A percentile compares a stretch with the other conserved stretches of the same genome.
Evolutionary conservation across 2,329 filamentous ascomycete genomes (phyloP).

Genomic region (Dactylonectria macrodidyma): DNA sequence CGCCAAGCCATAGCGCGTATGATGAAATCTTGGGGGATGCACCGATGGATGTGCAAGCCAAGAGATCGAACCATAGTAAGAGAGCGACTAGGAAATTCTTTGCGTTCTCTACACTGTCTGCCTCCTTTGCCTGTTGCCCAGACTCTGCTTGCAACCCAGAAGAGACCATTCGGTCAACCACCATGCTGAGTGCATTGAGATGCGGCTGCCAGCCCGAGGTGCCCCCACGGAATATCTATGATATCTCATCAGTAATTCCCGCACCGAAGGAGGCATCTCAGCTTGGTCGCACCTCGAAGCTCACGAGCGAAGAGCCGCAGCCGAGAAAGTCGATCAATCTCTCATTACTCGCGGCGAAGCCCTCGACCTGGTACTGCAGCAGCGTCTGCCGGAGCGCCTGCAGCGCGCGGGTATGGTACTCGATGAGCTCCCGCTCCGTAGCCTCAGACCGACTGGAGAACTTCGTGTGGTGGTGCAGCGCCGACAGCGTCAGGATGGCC

Average conservation of each 20-base stretch:
- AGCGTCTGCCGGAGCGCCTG: constrained; percentile 36
- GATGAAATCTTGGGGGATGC: constrained; percentile 23
- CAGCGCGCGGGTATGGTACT: constrained; percentile 42
- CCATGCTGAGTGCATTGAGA: constrained; percentile 34
- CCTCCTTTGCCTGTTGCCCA: neutral
- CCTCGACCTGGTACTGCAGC: constrained; percentile 4
- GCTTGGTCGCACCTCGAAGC: constrained; percentile 24
- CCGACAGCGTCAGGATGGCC: constrained; percentile 43
- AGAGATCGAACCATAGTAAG: constrained; percentile 42
- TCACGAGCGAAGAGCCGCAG: constrained; percentile 38
- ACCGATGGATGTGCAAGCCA: constrained; percentile 32
- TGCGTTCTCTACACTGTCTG: constrained; percentile 32
- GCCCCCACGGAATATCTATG: constrained; percentile 39
- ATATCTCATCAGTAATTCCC: neutral
- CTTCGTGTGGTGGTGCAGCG: constrained; percentile 39
- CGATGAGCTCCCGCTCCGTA: constrained; percentile 35
- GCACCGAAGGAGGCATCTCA: neutral
- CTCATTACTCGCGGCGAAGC: constrained; percentile 25
- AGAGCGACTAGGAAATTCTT: constrained; percentile 37
- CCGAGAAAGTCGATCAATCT: constrained; percentile 40
- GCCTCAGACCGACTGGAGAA: constrained; percentile 25
- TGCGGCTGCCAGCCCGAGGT: constrained; percentile 40
- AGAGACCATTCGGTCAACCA: constrained; percentile 27
- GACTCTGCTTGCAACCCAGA: neutral
- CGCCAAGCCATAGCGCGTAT: constrained; percentile 25